phyloP scores from a whole-genome alignment of 2,329 filamentous ascomycete species.

The Botrytis sinoallii region DNA sequence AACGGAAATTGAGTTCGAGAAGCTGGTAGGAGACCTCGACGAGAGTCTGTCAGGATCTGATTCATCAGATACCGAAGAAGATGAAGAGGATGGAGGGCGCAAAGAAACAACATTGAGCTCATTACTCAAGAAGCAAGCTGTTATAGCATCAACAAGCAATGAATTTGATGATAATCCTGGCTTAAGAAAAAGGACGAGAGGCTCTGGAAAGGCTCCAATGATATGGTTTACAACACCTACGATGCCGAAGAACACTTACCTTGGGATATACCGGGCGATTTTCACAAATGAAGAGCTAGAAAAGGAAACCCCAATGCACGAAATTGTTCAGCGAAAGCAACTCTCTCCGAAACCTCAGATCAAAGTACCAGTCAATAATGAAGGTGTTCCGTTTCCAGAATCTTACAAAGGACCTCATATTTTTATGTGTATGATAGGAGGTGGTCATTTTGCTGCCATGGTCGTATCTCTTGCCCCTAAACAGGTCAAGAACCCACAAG shows the following conservation, averaged over 20 bases:
- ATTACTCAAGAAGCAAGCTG: slow-evolving; percentile 79
- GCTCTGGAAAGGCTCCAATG: slow-evolving; percentile 67
- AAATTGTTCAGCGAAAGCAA: slow-evolving; percentile 74
- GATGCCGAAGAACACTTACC: slow-evolving; percentile 72
- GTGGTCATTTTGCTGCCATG: slow-evolving; percentile 97
- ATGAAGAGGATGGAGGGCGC: slow-evolving; percentile 50
- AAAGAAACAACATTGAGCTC: slow-evolving; percentile 71
- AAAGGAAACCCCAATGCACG: slow-evolving; percentile 57
- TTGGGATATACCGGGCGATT: slow-evolving; percentile 82
- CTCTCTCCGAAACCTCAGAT: slow-evolving; percentile 57
- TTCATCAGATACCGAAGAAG: slow-evolving; percentile 67
- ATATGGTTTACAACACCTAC: slow-evolving; percentile 80
- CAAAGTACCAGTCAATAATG: slow-evolving; percentile 51
- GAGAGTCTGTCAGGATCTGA: slow-evolving; percentile 89
- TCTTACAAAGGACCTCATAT: slow-evolving; percentile 74
- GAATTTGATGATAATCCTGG: slow-evolving; percentile 47
- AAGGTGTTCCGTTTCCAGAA: slow-evolving; percentile 53
- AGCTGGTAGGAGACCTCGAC: slow-evolving; percentile 78
- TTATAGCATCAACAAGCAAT: slow-evolving; percentile 51
- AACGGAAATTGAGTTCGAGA: slow-evolving; percentile 80
- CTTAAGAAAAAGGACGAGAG: slow-evolving; percentile 50
- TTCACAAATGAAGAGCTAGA: slow-evolving; percentile 71
- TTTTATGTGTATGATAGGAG: slow-evolving; percentile 98
- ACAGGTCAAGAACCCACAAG: slow-evolving; percentile 57
- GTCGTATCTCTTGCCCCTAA: slow-evolving; percentile 84